Percentiles rank a stretch among this genome's conserved stretches.
Evolutionary conservation across 2,329 filamentous ascomycete genomes (phyloP).

Genomic region (Epicoccum nigrum): DNA sequence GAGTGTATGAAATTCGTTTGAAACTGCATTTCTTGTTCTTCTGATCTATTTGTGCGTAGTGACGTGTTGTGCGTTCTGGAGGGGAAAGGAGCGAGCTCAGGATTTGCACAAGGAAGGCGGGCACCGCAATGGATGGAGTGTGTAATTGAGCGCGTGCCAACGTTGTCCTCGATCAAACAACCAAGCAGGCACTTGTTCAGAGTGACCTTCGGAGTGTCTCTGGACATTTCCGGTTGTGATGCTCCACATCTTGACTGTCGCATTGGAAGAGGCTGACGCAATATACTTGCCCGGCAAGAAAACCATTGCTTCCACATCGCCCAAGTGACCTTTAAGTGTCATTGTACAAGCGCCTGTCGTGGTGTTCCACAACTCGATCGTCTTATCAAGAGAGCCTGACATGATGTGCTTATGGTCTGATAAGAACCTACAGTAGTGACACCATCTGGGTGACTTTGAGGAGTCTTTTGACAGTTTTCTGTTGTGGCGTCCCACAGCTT

Average conservation of each 20-base stretch:
- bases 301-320: not conserved
- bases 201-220: no score
- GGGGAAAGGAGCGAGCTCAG: no score
- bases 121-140: no score
- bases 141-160: no score
- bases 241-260: not conserved
- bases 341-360: not conserved
- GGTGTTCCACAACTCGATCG: not conserved
- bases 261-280: not conserved
- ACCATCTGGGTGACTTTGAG: not conserved
- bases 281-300: not conserved
- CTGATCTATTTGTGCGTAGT: not conserved
- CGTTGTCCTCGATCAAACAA: no score
- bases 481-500: not conserved
- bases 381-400: not conserved
- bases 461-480: not conserved
- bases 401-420: not conserved
- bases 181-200: no score
- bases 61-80: no score
- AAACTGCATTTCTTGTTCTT: conserved; percentile 6
- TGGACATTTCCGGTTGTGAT: no score
- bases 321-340: not conserved
- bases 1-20: conserved; percentile 32
- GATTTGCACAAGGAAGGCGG: no score
- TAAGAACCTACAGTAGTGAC: not conserved